Base-by-base conservation (phyloP, 2,329 filamentous ascomycete species). In the Cylindrodendrum hubeiense region DNA sequence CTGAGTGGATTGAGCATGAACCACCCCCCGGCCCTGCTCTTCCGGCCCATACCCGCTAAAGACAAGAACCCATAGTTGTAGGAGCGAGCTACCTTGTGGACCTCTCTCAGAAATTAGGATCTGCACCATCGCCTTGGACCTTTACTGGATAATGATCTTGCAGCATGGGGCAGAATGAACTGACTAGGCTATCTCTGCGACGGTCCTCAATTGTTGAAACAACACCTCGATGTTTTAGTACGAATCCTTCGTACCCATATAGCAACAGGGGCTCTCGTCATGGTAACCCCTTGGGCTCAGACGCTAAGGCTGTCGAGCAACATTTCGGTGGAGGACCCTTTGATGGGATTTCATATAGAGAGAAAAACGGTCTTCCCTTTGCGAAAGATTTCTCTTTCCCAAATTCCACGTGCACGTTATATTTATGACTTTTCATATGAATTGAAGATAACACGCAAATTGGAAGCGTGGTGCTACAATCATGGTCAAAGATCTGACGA, bases 401-500 rank as follows among this genome's bases (percentile, higher is more conserved):
- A 47, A 15, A 5, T 21, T 33, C n/a, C 33, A 10, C 6, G 1
- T 22, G 26, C 37, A 39, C 22, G 10, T 8, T 19, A 12, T 30
- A 28, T 19, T 30, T 30, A 50, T 43, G 39, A 55, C 33, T 21
- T 9, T 41, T 47, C 26, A 28, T 39, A 51, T 53, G 21, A 30
- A 24, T 55, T 41, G 30, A 28, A 28, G 22, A 43, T 28, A 47
- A 24, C 26, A n/a, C 15, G 21, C 53, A 39, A 33, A 21, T 22
- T 12, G n/a, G 17, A n/a, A 39, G 51, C 59, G 19, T 22, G 50
- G 22, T 22, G 24, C 39, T 50, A 15, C 52, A 57, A 54, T 22
- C 54, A 68, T 68, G 66, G 54, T 63, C 21, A 68, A 68, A 52
- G 63, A 68, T 44, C 52, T 68, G 43, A 58, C 63, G 24, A 65